Evolutionary conservation across 371 early-diverging fungal species (phyloP).

Genomic region (Rhizopus sp.): DNA sequence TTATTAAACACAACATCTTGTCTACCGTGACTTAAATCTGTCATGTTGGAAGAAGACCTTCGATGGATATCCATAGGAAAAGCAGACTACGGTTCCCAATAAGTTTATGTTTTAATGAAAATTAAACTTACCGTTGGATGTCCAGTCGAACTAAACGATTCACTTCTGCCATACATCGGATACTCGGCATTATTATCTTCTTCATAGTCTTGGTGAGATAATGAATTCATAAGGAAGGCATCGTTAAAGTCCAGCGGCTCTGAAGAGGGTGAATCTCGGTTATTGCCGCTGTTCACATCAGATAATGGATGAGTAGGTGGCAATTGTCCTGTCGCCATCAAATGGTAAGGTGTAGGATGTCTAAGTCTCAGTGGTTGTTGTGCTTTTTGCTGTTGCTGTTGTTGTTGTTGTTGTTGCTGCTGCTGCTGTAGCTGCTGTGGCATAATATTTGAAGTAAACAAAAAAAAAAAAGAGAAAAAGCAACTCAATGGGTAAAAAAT

Average conservation of each 20-base stretch:
- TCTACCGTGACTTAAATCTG: slow-evolving; percentile 6
- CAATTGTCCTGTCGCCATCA: slow-evolving; percentile 7
- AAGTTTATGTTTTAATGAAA: not conserved
- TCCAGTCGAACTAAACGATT: slow-evolving; percentile 12
- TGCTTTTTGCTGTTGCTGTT: slow-evolving; percentile 2
- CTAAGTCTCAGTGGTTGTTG: slow-evolving; percentile 6
- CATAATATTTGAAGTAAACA: not conserved
- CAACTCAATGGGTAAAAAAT: not conserved
- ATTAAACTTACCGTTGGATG: slow-evolving; percentile 4
- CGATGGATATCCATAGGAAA: slow-evolving; percentile 19
- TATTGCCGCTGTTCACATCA: not conserved
- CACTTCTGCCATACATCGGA: slow-evolving; percentile 6
- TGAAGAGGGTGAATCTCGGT: slow-evolving; percentile 9
- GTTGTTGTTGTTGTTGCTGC: not conserved
- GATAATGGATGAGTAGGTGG: slow-evolving; percentile 2
- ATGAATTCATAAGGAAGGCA: slow-evolving; percentile 22
- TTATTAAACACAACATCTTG: slow-evolving; percentile 13
- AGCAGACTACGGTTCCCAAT: not conserved
- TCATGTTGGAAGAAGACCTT: slow-evolving; percentile 16
- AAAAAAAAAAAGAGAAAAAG: not conserved
- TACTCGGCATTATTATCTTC: slow-evolving; percentile 12
- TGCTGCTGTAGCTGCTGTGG: not conserved
- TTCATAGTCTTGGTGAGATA: slow-evolving; percentile 10
- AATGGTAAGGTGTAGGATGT: slow-evolving; percentile 13
- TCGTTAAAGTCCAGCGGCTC: slow-evolving; percentile 22